A percentile compares a stretch with the other conserved stretches of the same genome.
phyloP scores from a whole-genome alignment of 768 basidiomycete species.

The Agaricus sinodeliciosus region DNA sequence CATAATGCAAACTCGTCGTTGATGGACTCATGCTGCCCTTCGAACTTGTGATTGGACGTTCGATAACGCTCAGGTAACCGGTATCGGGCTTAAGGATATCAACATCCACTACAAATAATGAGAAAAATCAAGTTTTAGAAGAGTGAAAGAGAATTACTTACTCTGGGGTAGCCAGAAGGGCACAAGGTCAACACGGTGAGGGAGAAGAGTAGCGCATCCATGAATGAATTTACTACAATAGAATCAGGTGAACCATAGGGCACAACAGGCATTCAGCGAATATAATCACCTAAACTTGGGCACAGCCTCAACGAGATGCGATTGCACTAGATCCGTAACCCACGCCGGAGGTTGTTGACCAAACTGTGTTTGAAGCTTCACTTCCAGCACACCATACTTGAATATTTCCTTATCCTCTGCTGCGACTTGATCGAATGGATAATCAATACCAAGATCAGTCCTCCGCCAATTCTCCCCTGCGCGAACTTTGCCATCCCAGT shows the following conservation, averaged over 20 bases:
- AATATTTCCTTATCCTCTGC: conserved; percentile 86
- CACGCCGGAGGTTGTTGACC: conserved; percentile 95
- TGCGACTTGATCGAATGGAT: conserved; percentile 75
- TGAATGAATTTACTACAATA: conserved; percentile 82
- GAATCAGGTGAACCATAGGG: neutral
- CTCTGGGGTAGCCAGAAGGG: conserved; percentile 99
- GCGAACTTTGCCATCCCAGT: conserved; percentile 84
- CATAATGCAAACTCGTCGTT: conserved; percentile 11
- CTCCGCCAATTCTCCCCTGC: conserved; percentile 89
- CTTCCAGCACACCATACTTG: conserved; percentile 95
- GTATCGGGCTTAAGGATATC: conserved; percentile 93
- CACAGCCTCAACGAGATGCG: conserved; percentile 93
- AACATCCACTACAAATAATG: conserved; percentile 63
- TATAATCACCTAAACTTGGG: conserved; percentile 82
- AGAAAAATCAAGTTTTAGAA: neutral
- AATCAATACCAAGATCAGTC: conserved; percentile 88
- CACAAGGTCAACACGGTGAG: conserved; percentile 89
- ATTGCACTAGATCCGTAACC: conserved; percentile 94
- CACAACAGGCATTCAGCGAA: neutral
- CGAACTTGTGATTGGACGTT: conserved; percentile 59
- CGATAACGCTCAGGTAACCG: conserved; percentile 63
- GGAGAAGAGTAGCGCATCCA: conserved; percentile 89
- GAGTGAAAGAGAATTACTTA: conserved; percentile 23
- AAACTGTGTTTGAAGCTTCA: conserved; percentile 93
- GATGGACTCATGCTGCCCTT: conserved; percentile 36